A percentile compares a stretch with the other conserved stretches of the same genome.
Evolutionary conservation across 169 alveolate genomes (phyloP).

Genomic region (Plasmodium chabaudi): DNA sequence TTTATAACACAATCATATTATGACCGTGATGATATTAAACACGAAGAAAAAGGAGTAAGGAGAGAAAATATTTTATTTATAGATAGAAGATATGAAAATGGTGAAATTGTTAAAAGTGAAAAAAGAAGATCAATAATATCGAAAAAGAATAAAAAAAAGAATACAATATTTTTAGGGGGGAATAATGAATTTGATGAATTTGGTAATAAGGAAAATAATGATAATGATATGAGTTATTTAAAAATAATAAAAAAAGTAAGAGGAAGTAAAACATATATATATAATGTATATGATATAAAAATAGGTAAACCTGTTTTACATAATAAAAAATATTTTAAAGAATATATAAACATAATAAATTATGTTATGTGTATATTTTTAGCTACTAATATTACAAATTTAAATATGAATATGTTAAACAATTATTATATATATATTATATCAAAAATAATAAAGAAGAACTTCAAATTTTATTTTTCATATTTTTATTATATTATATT

Average conservation of each 20-base stretch:
- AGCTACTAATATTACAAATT: slow-evolving; percentile 46
- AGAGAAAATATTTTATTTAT: too few relatives aligned
- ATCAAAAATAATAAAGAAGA: slow-evolving; percentile 51
- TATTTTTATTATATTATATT: slow-evolving; percentile 60
- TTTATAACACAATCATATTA: too few relatives aligned
- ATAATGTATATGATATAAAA: slow-evolving; percentile 41
- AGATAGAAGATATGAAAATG: too few relatives aligned
- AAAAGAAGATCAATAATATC: neutral
- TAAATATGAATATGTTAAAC: slow-evolving; percentile 48
- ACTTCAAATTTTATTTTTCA: slow-evolving; percentile 54
- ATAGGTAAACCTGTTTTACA: slow-evolving; percentile 13
- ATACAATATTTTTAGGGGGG: slow-evolving; percentile 10
- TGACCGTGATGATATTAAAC: too few relatives aligned
- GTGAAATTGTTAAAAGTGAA: too few relatives aligned
- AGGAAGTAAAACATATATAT: slow-evolving; percentile 55
- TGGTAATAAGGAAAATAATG: slow-evolving; percentile 17
- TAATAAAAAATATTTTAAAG: slow-evolving; percentile 29
- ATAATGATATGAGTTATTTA: slow-evolving; percentile 29
- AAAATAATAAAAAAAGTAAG: slow-evolving; percentile 38
- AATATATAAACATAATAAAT: slow-evolving; percentile 36
- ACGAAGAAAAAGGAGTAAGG: too few relatives aligned
- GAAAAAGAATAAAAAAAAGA: slow-evolving; percentile 12
- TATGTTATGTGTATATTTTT: slow-evolving; percentile 30
- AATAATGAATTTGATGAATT: slow-evolving; percentile 17
- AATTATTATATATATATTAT: slow-evolving; percentile 39